Evolutionary conservation across 257 asterid genomes (phyloP).

Genomic region (Thymus mandschuricus): DNA sequence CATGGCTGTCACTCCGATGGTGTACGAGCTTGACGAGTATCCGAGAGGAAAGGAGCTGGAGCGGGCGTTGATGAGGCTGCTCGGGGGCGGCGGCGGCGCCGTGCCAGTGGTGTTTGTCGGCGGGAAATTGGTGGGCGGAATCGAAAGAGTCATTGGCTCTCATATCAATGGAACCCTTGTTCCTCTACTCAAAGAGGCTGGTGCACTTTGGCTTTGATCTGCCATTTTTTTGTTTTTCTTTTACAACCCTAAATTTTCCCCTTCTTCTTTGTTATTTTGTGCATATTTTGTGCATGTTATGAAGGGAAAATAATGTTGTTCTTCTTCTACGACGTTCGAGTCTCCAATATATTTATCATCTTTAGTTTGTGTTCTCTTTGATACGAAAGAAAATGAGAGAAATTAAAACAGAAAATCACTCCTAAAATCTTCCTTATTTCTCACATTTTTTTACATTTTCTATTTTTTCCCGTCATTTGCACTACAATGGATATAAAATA

Average conservation of each 20-base stretch:
- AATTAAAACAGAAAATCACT: too few relatives aligned
- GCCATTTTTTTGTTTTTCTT: too few relatives aligned
- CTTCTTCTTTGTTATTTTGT: background rate
- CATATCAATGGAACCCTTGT: conserved; percentile 46
- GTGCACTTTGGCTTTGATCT: conserved; percentile 48
- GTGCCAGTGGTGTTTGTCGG: conserved; percentile 52
- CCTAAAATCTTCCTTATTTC: too few relatives aligned
- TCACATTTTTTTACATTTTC: too few relatives aligned
- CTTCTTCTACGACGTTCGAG: too few relatives aligned
- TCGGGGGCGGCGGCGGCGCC: conserved; percentile 32
- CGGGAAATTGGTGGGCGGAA: conserved; percentile 44
- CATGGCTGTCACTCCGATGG: conserved; percentile 40
- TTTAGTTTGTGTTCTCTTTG: too few relatives aligned
- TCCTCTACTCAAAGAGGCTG: conserved; percentile 53
- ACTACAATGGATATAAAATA: too few relatives aligned
- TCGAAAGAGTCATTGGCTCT: conserved; percentile 45
- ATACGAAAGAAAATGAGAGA: too few relatives aligned
- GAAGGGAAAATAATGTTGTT: too few relatives aligned
- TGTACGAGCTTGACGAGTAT: conserved; percentile 41
- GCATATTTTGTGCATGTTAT: background rate
- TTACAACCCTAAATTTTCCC: background rate
- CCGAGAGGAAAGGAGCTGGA: conserved; percentile 33
- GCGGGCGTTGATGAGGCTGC: conserved; percentile 26
- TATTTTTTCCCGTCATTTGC: too few relatives aligned
- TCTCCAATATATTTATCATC: too few relatives aligned